Base-by-base conservation (phyloP, 352 stramenopile genomes). In the Albugo candida region DNA sequence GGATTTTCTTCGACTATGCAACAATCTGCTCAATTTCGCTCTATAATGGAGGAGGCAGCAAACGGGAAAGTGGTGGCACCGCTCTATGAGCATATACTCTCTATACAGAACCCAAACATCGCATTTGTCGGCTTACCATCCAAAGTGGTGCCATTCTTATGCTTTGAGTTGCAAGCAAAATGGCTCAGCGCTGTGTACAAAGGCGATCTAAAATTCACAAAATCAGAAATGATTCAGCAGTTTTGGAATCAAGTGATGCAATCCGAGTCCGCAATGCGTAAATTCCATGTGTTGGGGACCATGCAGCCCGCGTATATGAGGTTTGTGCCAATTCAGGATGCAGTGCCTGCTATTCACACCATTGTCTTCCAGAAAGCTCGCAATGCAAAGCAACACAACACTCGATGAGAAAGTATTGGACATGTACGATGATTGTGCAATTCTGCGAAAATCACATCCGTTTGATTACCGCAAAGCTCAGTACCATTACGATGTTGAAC, bases 81-180 rank as follows among this genome's bases (percentile, higher is more conserved):
- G 5, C 52, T 88, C 18, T 84, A 83, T 59, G 81, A 82, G 50
- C 68, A 88, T 19, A 47, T 88, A 36, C 73, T 88, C 57, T 65
- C 70, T 21, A 83, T 85, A 17, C 72, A 83, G 51, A 71, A 85
- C 34, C 64, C 75, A 5, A 72, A 77, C 40, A 47, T 79, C 14
- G 75, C 65, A 21, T 85, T 88, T 47, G 52, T 88, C 34, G 75
- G 75, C 0, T 49, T 88, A 19, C 68, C 67, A 0, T 83, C 84
- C 45, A 78, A 65, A 53, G 84, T 84, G 35, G 50, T 88, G 34
- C 75, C 72, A n/a, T 88, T 88, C 38, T 49, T 76, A 1, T 85
- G 63, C 51, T 88, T 85, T 47, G 70, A 85, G 53, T 54, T 85
- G n/a, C 75, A 88, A 52, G 60, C 59, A 48, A 73, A 73, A 50